Percentiles rank a stretch among this genome's conserved stretches.
Conservation (phyloP, 2,329 filamentous ascomycete genomes). For the Claviceps africana region DNA sequence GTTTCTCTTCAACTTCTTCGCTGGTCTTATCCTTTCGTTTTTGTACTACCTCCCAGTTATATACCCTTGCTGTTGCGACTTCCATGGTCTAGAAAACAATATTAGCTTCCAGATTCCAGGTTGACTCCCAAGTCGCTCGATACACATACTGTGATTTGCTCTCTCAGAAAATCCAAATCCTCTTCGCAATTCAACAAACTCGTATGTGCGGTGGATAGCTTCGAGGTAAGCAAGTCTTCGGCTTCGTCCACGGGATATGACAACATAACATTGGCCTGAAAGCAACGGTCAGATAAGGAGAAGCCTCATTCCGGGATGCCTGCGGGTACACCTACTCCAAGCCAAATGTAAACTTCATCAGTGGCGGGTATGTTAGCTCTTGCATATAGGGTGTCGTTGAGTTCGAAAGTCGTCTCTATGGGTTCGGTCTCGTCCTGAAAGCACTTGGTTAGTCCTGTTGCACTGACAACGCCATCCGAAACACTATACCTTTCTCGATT, state of each 20-base stretch:
- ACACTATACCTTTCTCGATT: constrained; percentile 50
- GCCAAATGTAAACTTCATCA: constrained; percentile 90
- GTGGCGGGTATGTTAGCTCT: constrained; percentile 71
- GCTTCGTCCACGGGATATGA: constrained; percentile 86
- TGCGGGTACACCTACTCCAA: constrained; percentile 49
- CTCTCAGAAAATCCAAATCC: constrained; percentile 85
- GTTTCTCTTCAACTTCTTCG: constrained; percentile 32
- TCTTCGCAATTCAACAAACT: constrained; percentile 85
- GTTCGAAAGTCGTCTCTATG: constrained; percentile 84
- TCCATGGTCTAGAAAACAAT: constrained; percentile 62
- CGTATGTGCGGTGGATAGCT: constrained; percentile 64
- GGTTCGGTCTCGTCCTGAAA: constrained; percentile 43
- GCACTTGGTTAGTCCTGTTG: constrained; percentile 1
- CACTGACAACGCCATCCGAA: neutral
- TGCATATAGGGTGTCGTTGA: constrained; percentile 90
- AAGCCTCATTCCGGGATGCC: neutral
- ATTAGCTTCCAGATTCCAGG: constrained; percentile 5
- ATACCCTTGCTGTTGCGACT: constrained; percentile 90
- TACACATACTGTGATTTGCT: constrained; percentile 77
- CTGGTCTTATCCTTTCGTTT: constrained; percentile 78
- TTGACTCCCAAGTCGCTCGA: neutral
- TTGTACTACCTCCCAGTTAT: constrained; percentile 97
- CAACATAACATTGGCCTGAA: constrained; percentile 88
- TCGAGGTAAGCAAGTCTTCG: constrained; percentile 60
- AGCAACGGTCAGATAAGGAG: constrained; percentile 6